Conservation (phyloP, 805 yeast species). For the Pichia nakasei region DNA sequence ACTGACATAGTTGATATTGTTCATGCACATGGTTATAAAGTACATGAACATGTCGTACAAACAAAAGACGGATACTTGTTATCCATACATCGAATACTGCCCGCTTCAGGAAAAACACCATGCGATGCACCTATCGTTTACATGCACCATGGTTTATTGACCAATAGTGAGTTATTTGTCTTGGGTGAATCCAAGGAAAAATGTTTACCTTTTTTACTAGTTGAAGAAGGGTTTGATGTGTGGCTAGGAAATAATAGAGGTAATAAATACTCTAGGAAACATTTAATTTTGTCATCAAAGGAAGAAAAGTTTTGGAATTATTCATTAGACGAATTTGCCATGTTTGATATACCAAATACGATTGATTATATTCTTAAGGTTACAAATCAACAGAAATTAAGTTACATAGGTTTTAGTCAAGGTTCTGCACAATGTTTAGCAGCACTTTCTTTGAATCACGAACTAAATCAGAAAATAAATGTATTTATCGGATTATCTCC, state of each 20-base stretch:
- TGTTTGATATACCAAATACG: conserved; percentile 80
- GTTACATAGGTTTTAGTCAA: conserved; percentile 85
- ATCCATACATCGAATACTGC: conserved; percentile 58
- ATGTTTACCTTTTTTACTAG: conserved; percentile 62
- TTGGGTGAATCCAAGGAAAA: conserved; percentile 34
- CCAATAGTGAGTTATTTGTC: conserved; percentile 67
- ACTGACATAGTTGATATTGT: conserved; percentile 27
- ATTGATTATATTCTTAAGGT: conserved; percentile 59
- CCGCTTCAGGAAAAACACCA: conserved; percentile 15
- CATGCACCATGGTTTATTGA: conserved; percentile 82
- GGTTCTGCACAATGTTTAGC: conserved; percentile 95
- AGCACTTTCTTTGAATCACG: conserved; percentile 56
- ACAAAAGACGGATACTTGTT: conserved; percentile 76
- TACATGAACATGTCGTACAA: conserved; percentile 70
- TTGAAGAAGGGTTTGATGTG: conserved; percentile 81
- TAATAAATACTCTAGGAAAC: conserved; percentile 84
- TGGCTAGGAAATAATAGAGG: conserved; percentile 93
- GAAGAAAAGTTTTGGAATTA: conserved; percentile 74
- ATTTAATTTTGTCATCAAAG: conserved; percentile 33
- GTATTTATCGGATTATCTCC: conserved; percentile 81
- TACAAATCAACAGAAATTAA: conserved; percentile 37
- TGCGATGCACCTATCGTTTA: conserved; percentile 42
- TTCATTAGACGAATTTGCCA: conserved; percentile 84
- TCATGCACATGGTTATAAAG: conserved; percentile 45
- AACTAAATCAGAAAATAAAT: conserved; percentile 47